Base-by-base conservation (phyloP, 176 grass and related monocot genomes). In the Elymus sibiricus region DNA sequence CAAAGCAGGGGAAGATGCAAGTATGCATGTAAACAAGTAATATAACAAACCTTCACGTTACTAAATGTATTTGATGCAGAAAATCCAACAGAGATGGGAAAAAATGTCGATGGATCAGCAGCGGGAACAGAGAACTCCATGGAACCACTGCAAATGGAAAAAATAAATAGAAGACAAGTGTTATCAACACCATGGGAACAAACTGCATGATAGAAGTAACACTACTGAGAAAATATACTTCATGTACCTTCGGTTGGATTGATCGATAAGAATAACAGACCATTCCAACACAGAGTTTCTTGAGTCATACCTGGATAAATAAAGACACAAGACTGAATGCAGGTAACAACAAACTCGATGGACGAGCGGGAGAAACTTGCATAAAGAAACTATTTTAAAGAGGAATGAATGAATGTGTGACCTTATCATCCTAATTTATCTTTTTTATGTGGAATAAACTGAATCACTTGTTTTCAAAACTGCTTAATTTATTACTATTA, bases 41-140 rank as follows among this genome's bases (percentile, higher is more conserved):
- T 76, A 87, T 35, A 70, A 76, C 86, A 28, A 90, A 97, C 95
- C 92, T 97, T 97, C 66, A 94, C 81, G 42, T 86, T 70, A 86
- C 95, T 94, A 67, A 91, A 97, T 49, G 95, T 97, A 78, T 69
- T 91, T 81, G 90, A 78, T 35, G 95, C 90, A 80, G 92, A 86
- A 88, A 94, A 94, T 85, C 83, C 80, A 73, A 97, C 79, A 12
- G 92, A 80, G 67, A 97, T 97, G 11, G 95, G 95, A 28, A 93
- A 97, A 83, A 97, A 94, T 71, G 85, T 70, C 9, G 95, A 90
- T 87, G 92, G 74, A 63, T 94, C 92, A 71, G 88, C 84, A 71
- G 88, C 86, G 61, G 95, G 95, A 31, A 97, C 90, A 89, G 79
- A 60, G 78, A 97, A 97, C 80, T 97, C 95, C 92, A 97, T 87